Conservation (phyloP, 2,329 filamentous ascomycete genomes). For the Fonsecaea pedrosoi region DNA sequence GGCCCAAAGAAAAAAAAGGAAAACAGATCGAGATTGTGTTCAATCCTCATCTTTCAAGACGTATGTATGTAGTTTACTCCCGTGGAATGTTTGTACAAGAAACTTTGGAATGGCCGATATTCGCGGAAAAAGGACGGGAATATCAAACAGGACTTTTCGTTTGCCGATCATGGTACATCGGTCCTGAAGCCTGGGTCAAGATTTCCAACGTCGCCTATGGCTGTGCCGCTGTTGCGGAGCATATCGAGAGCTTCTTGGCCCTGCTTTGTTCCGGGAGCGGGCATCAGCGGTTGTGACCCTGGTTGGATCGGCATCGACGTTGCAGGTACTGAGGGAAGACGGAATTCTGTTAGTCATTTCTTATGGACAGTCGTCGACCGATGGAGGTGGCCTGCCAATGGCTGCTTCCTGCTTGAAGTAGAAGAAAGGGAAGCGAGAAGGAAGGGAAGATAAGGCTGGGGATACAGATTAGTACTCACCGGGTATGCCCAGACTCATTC, state of each 20-base stretch:
- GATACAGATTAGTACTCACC: not conserved
- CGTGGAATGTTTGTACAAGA: no score
- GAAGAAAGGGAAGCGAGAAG: not conserved
- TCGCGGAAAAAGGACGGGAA: not conserved
- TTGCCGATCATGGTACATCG: constrained; percentile 17
- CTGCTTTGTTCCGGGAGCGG: constrained; percentile 14
- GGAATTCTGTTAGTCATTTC: not conserved
- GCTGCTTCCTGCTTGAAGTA: not conserved
- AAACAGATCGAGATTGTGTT: no score
- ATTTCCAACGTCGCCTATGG: constrained; percentile 7
- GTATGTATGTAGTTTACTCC: no score
- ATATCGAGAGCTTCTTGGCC: constrained; percentile 16
- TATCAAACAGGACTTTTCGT: not conserved
- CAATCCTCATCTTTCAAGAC: no score
- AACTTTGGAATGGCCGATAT: no score
- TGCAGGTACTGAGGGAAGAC: not conserved
- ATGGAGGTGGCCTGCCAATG: not conserved
- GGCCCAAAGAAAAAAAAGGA: no score
- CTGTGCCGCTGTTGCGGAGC: constrained; percentile 8
- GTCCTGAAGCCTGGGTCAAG: constrained; percentile 21
- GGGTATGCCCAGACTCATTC: not conserved
- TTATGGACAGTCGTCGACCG: not conserved
- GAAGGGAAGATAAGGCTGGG: not conserved
- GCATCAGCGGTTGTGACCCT: not conserved
- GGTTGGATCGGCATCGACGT: not conserved